Evolutionary conservation across 2,329 filamentous ascomycete genomes (phyloP).

Genomic region (Trichophyton rubrum): DNA sequence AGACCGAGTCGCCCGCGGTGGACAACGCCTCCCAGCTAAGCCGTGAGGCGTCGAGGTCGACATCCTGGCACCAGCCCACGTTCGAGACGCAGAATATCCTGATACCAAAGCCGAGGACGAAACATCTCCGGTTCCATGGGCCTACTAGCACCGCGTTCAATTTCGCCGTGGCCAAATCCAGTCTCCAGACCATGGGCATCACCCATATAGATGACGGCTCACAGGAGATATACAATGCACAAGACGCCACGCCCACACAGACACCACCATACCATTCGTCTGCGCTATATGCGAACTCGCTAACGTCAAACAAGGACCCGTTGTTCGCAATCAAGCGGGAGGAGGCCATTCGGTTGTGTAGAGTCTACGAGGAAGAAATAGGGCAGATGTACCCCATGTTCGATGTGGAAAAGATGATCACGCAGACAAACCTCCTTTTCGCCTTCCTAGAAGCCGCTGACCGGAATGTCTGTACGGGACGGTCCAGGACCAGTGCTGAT

Average conservation of each 20-base stretch:
- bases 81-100: constrained; percentile 1
- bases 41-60: constrained; percentile 29
- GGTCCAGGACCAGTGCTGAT: constrained; percentile 43
- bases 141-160: constrained; percentile 78
- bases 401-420: constrained; percentile 57
- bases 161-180: constrained; percentile 74
- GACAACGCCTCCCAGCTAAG: constrained; percentile 22
- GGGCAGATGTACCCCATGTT: constrained; percentile 86
- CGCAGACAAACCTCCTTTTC: constrained; percentile 57
- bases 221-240: constrained; percentile 46
- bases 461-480: constrained; percentile 46
- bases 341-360: constrained; percentile 66
- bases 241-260: constrained; percentile 41
- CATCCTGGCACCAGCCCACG: constrained; percentile 15
- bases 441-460: constrained; percentile 59
- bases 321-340: constrained; percentile 66
- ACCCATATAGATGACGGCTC: constrained; percentile 46
- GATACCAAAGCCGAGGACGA: constrained; percentile 38
- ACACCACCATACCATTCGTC: constrained; percentile 31
- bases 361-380: constrained; percentile 77
- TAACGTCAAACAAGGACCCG: constrained; percentile 53
- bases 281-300: constrained; percentile 22
- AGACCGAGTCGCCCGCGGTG: constrained; percentile 24
- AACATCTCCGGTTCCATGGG: constrained; percentile 60
- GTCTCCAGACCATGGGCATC: constrained; percentile 81